Conservation (phyloP, 495 filamentous ascomycete genomes). For the Xylaria cubensis region DNA sequence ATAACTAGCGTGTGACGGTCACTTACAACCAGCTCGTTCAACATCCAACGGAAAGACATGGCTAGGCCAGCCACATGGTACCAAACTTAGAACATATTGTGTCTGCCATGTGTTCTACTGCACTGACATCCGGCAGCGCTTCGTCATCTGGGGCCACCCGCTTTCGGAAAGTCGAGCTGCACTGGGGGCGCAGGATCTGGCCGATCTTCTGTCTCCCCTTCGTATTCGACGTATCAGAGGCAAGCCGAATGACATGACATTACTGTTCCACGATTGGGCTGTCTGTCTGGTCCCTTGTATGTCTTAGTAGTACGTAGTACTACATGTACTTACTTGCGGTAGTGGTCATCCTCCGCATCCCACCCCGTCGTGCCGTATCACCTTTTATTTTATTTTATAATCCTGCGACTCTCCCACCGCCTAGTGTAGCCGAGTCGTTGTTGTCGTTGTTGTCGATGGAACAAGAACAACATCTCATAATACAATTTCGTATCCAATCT, state of each 20-base stretch:
- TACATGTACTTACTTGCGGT: not conserved
- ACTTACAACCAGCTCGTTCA: not conserved
- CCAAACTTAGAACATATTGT: no score
- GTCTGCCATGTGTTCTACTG: no score
- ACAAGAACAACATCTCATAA: not conserved
- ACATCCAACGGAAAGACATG: not conserved
- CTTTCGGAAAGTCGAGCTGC: conserved; percentile 6
- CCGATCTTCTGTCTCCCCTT: not conserved
- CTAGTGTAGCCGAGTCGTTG: not conserved
- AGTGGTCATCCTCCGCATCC: conserved; percentile 3
- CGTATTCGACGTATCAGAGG: conserved; percentile 39
- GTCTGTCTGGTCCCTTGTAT: not conserved
- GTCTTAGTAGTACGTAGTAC: not conserved
- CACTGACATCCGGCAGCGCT: not conserved
- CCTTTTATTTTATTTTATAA: not conserved
- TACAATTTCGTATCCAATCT: not conserved
- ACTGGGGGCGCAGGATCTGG: not conserved
- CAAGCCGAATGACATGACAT: conserved; percentile 34
- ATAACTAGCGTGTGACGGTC: not conserved
- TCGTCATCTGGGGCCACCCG: conserved; percentile 6
- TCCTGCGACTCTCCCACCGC: conserved; percentile 6
- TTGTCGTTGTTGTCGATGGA: not conserved
- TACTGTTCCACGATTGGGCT: conserved; percentile 27
- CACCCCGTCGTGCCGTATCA: not conserved
- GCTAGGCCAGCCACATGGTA: not conserved